These are phyloP conservation scores for Plectosphaerella cucumerina DNA, from an alignment of 2,329 filamentous ascomycete genomes.

Conservation along the genomic window DNA sequence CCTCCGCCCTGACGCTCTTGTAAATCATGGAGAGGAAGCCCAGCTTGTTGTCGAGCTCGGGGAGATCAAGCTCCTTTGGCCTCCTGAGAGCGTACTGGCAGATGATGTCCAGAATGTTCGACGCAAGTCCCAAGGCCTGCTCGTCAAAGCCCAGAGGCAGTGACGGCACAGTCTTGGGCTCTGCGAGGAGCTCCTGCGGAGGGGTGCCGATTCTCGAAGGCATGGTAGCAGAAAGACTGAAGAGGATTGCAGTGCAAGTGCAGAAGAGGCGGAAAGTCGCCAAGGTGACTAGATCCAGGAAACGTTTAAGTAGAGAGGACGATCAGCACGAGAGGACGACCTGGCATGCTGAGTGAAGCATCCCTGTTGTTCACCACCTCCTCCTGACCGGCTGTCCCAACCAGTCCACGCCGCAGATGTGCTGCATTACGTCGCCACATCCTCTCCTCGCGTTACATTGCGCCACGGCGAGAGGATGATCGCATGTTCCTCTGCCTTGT, in stretches of 20 bases:
- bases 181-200: constrained; percentile 9
- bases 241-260: neutral
- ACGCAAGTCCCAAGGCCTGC: constrained; percentile 23
- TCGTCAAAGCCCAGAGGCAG: constrained; percentile 17
- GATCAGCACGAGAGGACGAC: too few species aligned
- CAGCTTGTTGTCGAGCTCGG: constrained; percentile 23
- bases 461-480: too few species aligned
- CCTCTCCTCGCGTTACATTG: too few species aligned
- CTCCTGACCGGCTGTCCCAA: too few species aligned
- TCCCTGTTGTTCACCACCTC: too few species aligned
- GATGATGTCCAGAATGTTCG: constrained; percentile 33
- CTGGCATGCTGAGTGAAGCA: too few species aligned
- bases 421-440: too few species aligned
- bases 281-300: too few species aligned
- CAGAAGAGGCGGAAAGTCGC: neutral
- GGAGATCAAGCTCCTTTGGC: constrained; percentile 4
- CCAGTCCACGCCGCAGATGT: too few species aligned
- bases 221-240: constrained; percentile 6
- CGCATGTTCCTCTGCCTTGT: too few species aligned
- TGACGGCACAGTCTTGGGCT: constrained; percentile 9
- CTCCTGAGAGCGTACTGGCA: constrained; percentile 30
- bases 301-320: too few species aligned
- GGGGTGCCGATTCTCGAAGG: constrained; percentile 11
- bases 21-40: constrained; percentile 37
- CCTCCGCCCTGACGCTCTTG: constrained; percentile 28